Evolutionary conservation across 2,329 filamentous ascomycete genomes (phyloP).

Genomic region (Teratosphaeria viscida): DNA sequence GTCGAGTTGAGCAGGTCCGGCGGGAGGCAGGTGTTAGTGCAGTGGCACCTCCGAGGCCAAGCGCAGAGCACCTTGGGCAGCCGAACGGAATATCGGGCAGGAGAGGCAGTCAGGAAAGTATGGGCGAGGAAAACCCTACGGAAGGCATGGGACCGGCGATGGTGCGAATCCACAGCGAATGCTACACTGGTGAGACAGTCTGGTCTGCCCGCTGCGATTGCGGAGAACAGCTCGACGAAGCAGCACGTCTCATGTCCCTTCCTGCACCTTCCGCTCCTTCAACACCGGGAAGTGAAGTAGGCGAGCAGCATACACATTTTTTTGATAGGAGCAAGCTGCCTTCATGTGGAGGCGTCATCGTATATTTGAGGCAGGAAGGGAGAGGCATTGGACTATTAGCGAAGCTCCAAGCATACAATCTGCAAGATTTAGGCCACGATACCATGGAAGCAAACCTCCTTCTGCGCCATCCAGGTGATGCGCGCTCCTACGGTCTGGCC

Average conservation of each 20-base stretch:
- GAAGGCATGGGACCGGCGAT: constrained; percentile 47
- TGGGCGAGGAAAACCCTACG: constrained; percentile 9
- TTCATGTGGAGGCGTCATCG: constrained; percentile 71
- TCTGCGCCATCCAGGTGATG: constrained; percentile 85
- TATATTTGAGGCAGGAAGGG: constrained; percentile 92
- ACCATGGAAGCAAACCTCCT: constrained; percentile 93
- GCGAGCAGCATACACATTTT: constrained; percentile 5
- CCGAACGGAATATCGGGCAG: constrained; percentile 5
- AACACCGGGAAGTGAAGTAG: constrained; percentile 16
- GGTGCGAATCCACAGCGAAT: constrained; percentile 93
- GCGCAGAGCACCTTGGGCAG: constrained; percentile 9
- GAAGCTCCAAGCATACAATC: constrained; percentile 95
- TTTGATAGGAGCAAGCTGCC: constrained; percentile 17
- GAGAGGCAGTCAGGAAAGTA: not conserved
- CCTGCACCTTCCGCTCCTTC: constrained; percentile 19
- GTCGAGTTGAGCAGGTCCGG: constrained; percentile 48
- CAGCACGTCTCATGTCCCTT: constrained; percentile 72
- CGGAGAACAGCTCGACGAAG: constrained; percentile 94
- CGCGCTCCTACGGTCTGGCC: constrained; percentile 87
- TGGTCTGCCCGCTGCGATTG: constrained; percentile 98
- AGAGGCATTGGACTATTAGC: constrained; percentile 89
- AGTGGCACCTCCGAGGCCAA: constrained; percentile 10
- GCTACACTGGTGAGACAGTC: constrained; percentile 96
- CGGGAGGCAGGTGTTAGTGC: constrained; percentile 25
- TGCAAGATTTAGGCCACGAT: constrained; percentile 94